Conservation (phyloP, 1,284 basidiomycete genomes). For the Austropuccinia psidii region DNA sequence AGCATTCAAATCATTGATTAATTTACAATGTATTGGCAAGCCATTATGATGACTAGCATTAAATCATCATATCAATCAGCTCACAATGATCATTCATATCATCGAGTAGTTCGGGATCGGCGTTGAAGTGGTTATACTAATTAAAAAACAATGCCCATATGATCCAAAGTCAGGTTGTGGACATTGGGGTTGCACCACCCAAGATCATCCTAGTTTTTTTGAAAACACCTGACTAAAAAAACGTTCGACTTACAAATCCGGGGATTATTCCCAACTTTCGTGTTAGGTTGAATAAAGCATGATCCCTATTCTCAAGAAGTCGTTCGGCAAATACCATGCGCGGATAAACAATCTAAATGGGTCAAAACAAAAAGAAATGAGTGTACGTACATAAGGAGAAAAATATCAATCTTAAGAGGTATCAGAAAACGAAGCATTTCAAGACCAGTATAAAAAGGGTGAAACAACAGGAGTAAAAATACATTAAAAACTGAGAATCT, state of each 20-base stretch:
- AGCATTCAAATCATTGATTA: background rate
- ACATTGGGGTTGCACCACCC: too few species aligned
- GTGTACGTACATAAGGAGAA: background rate
- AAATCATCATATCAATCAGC: too few species aligned
- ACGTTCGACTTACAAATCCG: conserved; percentile 37
- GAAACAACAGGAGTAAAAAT: background rate
- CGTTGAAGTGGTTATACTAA: conserved; percentile 36
- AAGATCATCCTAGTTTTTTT: too few species aligned
- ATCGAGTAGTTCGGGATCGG: conserved; percentile 32
- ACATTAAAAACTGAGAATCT: background rate
- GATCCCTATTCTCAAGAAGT: conserved; percentile 19
- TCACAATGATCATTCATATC: conserved; percentile 38
- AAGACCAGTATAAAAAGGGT: too few species aligned
- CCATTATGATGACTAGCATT: too few species aligned
- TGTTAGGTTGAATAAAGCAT: conserved; percentile 13
- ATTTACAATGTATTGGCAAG: too few species aligned
- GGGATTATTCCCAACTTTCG: conserved; percentile 19
- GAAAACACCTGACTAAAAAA: too few species aligned
- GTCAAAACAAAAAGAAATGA: background rate
- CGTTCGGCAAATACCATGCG: conserved; percentile 74
- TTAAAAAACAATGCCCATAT: background rate
- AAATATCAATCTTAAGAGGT: background rate
- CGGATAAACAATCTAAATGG: conserved; percentile 68
- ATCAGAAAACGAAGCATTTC: background rate
- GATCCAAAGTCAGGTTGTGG: background rate